Conservation (phyloP, 2,329 filamentous ascomycete species). For the Lojkania enalia region DNA sequence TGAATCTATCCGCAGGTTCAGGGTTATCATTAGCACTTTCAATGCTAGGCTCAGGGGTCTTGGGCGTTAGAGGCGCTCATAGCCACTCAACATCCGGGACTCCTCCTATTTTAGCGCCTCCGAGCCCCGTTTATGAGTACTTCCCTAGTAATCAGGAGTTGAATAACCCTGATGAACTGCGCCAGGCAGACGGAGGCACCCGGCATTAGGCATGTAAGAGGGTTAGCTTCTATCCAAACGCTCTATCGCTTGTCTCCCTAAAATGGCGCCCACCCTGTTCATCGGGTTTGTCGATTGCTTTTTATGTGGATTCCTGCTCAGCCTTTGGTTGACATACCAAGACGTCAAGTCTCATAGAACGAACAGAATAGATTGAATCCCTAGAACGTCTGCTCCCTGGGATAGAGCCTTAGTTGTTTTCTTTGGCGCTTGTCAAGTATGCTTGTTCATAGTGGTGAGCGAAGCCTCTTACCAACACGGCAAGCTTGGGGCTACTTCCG, state of each 20-base stretch:
- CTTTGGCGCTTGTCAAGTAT: not conserved
- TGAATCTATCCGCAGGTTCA: not conserved
- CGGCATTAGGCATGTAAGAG: not conserved
- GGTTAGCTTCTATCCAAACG: not conserved
- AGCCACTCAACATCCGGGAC: not conserved
- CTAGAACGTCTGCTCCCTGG: too few species aligned
- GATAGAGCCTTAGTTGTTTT: not conserved
- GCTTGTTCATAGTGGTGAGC: not conserved
- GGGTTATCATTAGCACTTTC: not conserved
- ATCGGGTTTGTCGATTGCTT: not conserved
- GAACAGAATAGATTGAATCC: not conserved
- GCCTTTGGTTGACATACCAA: not conserved
- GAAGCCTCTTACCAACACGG: too few species aligned
- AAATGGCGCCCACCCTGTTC: not conserved
- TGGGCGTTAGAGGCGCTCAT: not conserved
- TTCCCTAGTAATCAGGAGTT: not conserved
- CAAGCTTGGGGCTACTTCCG: too few species aligned
- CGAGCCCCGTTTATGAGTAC: not conserved
- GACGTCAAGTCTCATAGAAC: not conserved
- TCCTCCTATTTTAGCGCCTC: not conserved
- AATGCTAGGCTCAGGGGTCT: not conserved
- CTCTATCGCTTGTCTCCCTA: not conserved
- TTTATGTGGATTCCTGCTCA: not conserved
- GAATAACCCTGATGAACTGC: not conserved
- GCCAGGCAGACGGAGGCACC: not conserved